Conservation (phyloP, 2,329 filamentous ascomycete genomes). For the Pseudogymnoascus sp. region DNA sequence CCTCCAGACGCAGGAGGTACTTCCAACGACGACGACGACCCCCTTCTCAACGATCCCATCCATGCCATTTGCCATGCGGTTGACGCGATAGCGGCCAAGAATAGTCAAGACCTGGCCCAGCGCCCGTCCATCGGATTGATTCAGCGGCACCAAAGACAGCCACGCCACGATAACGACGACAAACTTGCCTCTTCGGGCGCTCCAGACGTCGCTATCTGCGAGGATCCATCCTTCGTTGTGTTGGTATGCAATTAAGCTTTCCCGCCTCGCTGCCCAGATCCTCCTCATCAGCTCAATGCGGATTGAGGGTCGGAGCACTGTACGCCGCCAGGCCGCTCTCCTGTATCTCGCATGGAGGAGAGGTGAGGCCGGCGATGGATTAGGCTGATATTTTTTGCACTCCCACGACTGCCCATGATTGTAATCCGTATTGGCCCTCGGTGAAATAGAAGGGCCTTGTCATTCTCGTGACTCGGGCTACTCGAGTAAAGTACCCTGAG, state of each 20-base stretch:
- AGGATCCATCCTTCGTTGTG: background rate
- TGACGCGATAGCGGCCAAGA: conserved; percentile 4
- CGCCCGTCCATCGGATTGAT: background rate
- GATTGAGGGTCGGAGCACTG: background rate
- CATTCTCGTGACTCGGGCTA: background rate
- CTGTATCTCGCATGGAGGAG: background rate
- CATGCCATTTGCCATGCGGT: conserved; percentile 4
- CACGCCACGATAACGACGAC: background rate
- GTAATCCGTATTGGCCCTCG: background rate
- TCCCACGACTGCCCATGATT: background rate
- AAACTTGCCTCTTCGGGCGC: conserved; percentile 1
- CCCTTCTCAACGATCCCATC: background rate
- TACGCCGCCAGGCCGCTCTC: background rate
- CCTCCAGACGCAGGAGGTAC: background rate
- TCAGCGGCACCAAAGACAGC: background rate
- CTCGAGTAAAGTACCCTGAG: background rate
- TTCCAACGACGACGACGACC: background rate
- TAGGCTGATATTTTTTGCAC: conserved; percentile 3
- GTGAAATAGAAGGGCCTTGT: conserved; percentile 5
- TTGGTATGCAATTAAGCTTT: background rate
- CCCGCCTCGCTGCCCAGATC: background rate
- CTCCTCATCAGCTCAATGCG: background rate
- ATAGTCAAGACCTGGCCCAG: conserved; percentile 6
- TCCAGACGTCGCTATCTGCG: background rate
- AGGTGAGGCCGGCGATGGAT: background rate